Evolutionary conservation across 805 yeast species (phyloP).

Genomic region (Metschnikowia lochheadii): DNA sequence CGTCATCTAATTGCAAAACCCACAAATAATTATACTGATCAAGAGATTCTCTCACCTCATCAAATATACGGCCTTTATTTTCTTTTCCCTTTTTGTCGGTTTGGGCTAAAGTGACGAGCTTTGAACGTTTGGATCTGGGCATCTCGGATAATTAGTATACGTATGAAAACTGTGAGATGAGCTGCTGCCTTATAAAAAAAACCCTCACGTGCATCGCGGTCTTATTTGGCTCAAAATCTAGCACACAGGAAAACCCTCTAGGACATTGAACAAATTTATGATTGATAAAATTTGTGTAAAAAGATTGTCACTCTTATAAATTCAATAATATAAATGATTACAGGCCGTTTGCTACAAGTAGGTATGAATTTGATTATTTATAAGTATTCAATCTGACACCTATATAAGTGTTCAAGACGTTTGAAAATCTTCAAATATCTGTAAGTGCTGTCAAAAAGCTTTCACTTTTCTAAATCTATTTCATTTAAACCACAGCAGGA

Average conservation of each 20-base stretch:
- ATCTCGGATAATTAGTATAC: constrained; percentile 34
- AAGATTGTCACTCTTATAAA: too few species aligned
- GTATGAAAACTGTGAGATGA: constrained; percentile 11
- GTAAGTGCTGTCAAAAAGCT: background rate
- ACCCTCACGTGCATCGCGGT: constrained; percentile 9
- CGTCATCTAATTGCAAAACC: constrained; percentile 84
- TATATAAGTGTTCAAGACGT: background rate
- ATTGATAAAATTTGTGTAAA: background rate
- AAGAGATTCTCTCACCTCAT: constrained; percentile 78
- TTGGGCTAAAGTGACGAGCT: constrained; percentile 90
- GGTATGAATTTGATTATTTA: background rate
- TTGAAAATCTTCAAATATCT: background rate
- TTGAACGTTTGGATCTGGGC: constrained; percentile 98
- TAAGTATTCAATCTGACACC: background rate
- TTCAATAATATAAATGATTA: too few species aligned
- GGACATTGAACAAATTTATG: background rate
- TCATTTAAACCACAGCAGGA: background rate
- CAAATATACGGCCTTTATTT: constrained; percentile 86
- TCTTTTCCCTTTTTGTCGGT: constrained; percentile 95
- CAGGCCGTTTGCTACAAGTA: background rate
- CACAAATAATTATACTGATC: constrained; percentile 77
- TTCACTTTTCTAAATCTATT: background rate
- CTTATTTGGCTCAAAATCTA: background rate
- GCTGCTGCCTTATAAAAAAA: constrained; percentile 3
- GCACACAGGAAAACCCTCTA: background rate